Evolutionary conservation across 805 yeast species (phyloP).

Genomic region (Sugiyamaella smithiae): DNA sequence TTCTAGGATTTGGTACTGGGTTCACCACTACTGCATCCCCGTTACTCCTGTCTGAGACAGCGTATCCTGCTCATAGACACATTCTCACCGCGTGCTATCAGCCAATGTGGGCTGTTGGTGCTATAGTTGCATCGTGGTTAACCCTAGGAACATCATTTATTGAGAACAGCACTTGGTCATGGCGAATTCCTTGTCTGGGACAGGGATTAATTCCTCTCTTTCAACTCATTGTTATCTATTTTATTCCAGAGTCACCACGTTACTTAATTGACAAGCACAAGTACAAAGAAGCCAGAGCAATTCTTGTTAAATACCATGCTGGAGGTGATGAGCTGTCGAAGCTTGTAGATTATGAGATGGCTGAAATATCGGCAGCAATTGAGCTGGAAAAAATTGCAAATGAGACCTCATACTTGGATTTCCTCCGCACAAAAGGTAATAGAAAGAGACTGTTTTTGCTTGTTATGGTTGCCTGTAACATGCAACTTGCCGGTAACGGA

Average conservation of each 20-base stretch:
- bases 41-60: slow-evolving; percentile 4
- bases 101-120: slow-evolving; percentile 71
- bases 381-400: slow-evolving; percentile 9
- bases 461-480: slow-evolving; percentile 1
- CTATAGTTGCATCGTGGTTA: slow-evolving; percentile 73
- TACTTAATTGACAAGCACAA: slow-evolving; percentile 67
- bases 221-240: slow-evolving; percentile 39
- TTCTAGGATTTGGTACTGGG: slow-evolving; percentile 75
- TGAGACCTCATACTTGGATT: slow-evolving; percentile 5
- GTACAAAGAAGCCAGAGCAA: slow-evolving; percentile 42
- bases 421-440: slow-evolving; percentile 10
- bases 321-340: slow-evolving; percentile 12
- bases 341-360: slow-evolving; percentile 16
- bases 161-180: slow-evolving; percentile 39
- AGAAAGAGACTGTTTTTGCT: slow-evolving; percentile 9
- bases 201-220: slow-evolving; percentile 61
- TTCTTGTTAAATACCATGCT: slow-evolving; percentile 20
- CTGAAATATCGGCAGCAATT: slow-evolving; percentile 13
- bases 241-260: slow-evolving; percentile 35
- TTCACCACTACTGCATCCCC: slow-evolving; percentile 47
- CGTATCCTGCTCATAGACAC: slow-evolving; percentile 41
- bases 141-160: slow-evolving; percentile 56
- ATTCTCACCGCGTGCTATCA: slow-evolving; percentile 60
- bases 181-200: slow-evolving; percentile 74
- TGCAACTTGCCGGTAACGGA: slow-evolving; percentile 17